phyloP scores from a whole-genome alignment of 2,329 filamentous ascomycete species.

The Fusarium globosum region DNA sequence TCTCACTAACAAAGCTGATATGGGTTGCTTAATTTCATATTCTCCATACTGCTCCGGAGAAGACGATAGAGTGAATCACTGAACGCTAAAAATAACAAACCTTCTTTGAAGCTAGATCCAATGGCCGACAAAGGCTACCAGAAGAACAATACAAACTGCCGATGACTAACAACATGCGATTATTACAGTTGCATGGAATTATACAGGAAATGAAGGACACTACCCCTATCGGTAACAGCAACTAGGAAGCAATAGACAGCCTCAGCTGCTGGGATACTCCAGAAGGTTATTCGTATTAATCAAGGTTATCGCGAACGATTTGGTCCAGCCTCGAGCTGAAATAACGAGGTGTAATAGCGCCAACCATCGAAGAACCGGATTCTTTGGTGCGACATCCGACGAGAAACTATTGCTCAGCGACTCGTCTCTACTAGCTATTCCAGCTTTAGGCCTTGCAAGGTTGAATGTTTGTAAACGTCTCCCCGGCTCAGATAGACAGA shows the following conservation, averaged over 20 bases:
- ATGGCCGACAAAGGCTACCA: not conserved
- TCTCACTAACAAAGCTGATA: not conserved
- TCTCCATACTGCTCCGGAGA: not conserved
- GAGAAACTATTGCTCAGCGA: constrained; percentile 6
- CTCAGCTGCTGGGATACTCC: not conserved
- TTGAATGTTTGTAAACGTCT: constrained; percentile 2
- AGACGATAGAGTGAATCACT: not conserved
- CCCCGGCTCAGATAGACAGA: not conserved
- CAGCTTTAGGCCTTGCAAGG: not conserved
- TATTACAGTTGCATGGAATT: constrained; percentile 4
- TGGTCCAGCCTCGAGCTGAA: constrained; percentile 7
- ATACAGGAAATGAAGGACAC: constrained; percentile 7
- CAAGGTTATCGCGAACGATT: not conserved
- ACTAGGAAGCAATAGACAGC: not conserved
- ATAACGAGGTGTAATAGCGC: constrained; percentile 1
- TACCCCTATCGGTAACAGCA: not conserved
- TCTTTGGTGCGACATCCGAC: constrained; percentile 27
- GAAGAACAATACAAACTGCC: not conserved
- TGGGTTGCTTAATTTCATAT: constrained; percentile 8
- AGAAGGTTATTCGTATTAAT: constrained; percentile 10
- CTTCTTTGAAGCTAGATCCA: not conserved
- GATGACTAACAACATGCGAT: constrained; percentile 5
- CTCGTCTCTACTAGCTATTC: not conserved
- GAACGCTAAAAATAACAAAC: constrained; percentile 24
- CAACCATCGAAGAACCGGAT: not conserved